Percentiles rank a stretch among this genome's conserved stretches.
Conservation (phyloP, 2,329 filamentous ascomycete species). For the Nannizzia gypsea region DNA sequence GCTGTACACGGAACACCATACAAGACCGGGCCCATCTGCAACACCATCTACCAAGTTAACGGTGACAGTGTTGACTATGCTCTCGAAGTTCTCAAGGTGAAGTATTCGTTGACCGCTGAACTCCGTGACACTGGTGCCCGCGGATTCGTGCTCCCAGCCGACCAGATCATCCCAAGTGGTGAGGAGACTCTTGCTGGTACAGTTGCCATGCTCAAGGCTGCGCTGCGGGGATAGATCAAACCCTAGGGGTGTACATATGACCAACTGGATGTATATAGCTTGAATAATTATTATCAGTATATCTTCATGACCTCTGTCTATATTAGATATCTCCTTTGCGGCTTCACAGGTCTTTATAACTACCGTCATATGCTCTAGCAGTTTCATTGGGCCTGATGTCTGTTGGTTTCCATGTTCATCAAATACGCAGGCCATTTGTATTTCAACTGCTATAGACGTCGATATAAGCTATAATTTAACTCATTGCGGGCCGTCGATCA, state of each 20-base stretch:
- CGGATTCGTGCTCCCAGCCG: conserved; percentile 40
- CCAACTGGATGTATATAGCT: neutral
- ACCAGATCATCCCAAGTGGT: conserved; percentile 37
- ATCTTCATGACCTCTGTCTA: neutral
- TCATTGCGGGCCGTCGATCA: neutral
- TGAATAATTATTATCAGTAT: neutral
- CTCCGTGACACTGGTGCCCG: conserved; percentile 38
- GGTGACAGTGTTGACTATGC: conserved; percentile 35
- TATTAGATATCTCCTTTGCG: neutral
- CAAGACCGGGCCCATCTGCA: conserved; percentile 41
- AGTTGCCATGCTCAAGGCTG: conserved; percentile 10
- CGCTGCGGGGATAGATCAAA: neutral
- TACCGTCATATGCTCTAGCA: neutral
- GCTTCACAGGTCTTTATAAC: neutral
- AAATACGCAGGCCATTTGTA: neutral
- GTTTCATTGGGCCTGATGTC: neutral
- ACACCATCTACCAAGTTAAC: conserved; percentile 48
- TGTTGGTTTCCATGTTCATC: neutral
- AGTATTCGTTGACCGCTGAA: conserved; percentile 40
- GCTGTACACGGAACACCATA: conserved; percentile 41
- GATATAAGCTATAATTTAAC: neutral
- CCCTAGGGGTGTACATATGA: neutral
- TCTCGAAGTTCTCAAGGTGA: conserved; percentile 32
- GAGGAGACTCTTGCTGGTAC: conserved; percentile 38
- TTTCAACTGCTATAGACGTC: neutral